Conservation (phyloP, 1,284 basidiomycete species). For the Ceratobasidium sp. region DNA sequence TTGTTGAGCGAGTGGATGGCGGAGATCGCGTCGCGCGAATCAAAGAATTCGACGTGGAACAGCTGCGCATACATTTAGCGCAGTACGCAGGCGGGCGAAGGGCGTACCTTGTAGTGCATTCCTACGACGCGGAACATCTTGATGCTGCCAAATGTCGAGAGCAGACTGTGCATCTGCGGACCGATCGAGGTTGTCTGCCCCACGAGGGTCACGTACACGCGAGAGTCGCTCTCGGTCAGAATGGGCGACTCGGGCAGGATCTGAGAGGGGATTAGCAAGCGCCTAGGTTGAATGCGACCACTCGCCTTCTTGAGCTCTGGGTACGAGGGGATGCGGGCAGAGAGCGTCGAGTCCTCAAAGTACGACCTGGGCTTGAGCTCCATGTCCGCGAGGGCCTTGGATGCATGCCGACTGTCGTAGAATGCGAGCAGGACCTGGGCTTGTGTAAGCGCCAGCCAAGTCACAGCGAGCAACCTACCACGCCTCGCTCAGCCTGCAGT, state of each 20-base stretch:
- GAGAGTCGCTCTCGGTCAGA: slow-evolving; percentile 26
- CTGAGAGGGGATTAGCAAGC: background rate
- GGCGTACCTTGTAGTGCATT: slow-evolving; percentile 31
- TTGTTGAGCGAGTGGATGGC: slow-evolving; percentile 34
- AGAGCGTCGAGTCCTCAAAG: background rate
- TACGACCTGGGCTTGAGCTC: slow-evolving; percentile 12
- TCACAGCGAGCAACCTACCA: slow-evolving; percentile 24
- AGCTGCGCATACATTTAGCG: slow-evolving; percentile 25
- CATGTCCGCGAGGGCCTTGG: slow-evolving; percentile 28
- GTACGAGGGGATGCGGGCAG: slow-evolving; percentile 19
- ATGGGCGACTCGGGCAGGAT: slow-evolving; percentile 4
- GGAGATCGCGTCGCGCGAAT: slow-evolving; percentile 29
- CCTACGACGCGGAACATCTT: slow-evolving; percentile 36
- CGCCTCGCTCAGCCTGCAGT: background rate
- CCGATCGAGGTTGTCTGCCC: slow-evolving; percentile 18
- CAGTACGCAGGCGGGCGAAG: background rate
- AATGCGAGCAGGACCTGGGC: slow-evolving; percentile 39
- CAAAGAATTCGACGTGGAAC: slow-evolving; percentile 39
- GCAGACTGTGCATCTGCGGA: slow-evolving; percentile 29
- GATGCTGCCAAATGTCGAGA: slow-evolving; percentile 32
- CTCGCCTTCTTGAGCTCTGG: slow-evolving; percentile 3
- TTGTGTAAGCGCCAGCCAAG: slow-evolving; percentile 17
- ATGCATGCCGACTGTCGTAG: slow-evolving; percentile 37
- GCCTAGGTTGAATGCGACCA: no score
- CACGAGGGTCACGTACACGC: slow-evolving; percentile 36